Evolutionary conservation across 306 rosid genomes (phyloP).

Genomic region (Cicer judaicum): DNA sequence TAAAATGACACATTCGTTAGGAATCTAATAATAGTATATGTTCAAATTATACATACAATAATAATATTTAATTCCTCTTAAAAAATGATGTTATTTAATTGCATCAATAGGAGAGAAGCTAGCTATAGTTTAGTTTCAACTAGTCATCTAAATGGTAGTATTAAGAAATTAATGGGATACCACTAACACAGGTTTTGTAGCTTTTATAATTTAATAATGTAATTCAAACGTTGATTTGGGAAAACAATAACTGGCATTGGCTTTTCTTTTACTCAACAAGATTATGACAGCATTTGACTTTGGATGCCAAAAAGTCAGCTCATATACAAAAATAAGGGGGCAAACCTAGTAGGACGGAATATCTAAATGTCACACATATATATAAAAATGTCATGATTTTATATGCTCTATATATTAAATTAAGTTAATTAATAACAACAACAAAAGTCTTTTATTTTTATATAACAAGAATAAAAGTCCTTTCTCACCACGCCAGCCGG

Average conservation of each 20-base stretch:
- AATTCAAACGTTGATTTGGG: not conserved
- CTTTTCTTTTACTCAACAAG: not conserved
- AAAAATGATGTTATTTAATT: slow-evolving; percentile 3
- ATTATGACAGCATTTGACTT: slow-evolving; percentile 2
- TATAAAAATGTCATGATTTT: not conserved
- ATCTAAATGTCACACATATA: not conserved
- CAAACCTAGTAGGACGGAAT: not conserved
- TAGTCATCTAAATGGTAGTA: not conserved
- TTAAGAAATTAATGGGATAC: slow-evolving; percentile 20
- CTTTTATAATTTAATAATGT: slow-evolving; percentile 29
- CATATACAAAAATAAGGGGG: not conserved
- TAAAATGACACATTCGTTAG: too few species aligned
- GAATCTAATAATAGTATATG: not conserved
- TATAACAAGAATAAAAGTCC: not conserved
- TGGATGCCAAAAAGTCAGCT: slow-evolving; percentile 11
- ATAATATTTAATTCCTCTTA: not conserved
- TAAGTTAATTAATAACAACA: not conserved
- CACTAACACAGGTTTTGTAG: slow-evolving; percentile 18
- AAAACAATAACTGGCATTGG: slow-evolving; percentile 2
- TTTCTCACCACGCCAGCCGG: not conserved
- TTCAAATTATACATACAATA: not conserved
- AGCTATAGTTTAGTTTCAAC: slow-evolving; percentile 16
- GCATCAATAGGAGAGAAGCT: not conserved
- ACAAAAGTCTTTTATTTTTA: not conserved
- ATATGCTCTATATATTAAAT: not conserved